Conservation (phyloP, 1,284 basidiomycete species). For the Pisolithus thermaeus region DNA sequence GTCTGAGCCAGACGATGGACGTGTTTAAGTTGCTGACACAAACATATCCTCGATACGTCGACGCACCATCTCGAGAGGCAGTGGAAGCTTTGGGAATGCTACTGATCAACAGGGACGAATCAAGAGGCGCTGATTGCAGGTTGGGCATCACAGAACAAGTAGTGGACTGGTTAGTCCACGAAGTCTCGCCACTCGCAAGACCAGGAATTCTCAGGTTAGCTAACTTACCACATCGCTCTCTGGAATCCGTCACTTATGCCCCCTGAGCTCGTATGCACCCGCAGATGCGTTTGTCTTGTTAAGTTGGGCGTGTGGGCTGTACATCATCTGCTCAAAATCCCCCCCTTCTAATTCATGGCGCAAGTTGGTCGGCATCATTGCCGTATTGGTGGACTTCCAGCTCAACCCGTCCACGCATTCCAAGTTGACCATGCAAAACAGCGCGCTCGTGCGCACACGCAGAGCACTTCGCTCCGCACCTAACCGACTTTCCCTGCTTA, state of each 20-base stretch:
- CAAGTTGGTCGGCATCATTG: constrained; percentile 47
- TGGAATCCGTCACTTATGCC: constrained; percentile 1
- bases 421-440: constrained; percentile 57
- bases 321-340: constrained; percentile 42
- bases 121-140: constrained; percentile 34
- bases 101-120: constrained; percentile 55
- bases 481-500: constrained; percentile 40
- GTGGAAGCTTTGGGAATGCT: constrained; percentile 62
- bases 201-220: constrained; percentile 44
- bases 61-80: constrained; percentile 62
- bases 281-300: constrained; percentile 67
- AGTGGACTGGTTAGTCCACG: constrained; percentile 64
- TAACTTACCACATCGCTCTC: constrained; percentile 4
- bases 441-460: constrained; percentile 53
- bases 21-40: constrained; percentile 67
- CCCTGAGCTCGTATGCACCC: constrained; percentile 52
- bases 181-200: constrained; percentile 52
- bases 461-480: constrained; percentile 58
- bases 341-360: constrained; percentile 44
- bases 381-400: constrained; percentile 55
- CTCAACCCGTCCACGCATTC: constrained; percentile 43
- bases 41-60: constrained; percentile 75
- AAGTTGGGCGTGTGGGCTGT: constrained; percentile 68
- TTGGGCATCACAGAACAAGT: constrained; percentile 63
- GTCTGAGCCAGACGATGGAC: constrained; percentile 59